Evolutionary conservation across 106 monocot genomes (phyloP).

Genomic region (Dendrobium officinale): DNA sequence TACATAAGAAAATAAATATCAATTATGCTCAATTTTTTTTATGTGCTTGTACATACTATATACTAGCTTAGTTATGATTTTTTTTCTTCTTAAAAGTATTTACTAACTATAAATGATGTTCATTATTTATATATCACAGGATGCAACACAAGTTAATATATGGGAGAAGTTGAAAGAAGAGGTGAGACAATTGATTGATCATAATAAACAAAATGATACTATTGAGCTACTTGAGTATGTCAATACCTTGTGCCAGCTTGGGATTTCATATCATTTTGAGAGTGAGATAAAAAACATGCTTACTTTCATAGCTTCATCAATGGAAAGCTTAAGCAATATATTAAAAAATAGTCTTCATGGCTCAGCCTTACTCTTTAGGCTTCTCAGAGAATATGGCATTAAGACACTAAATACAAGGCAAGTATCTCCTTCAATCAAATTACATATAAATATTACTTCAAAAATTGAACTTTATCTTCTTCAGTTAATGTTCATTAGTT

Average conservation of each 20-base stretch:
- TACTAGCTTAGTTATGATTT: too few species aligned
- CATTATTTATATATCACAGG: not conserved
- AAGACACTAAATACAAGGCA: not conserved
- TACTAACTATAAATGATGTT: too few species aligned
- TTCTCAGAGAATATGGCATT: slow-evolving; percentile 16
- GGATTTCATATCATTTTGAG: slow-evolving; percentile 22
- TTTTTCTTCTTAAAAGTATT: too few species aligned
- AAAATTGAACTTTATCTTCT: too few species aligned
- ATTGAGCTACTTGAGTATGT: slow-evolving; percentile 10
- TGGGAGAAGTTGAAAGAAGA: slow-evolving; percentile 11
- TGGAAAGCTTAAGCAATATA: not conserved
- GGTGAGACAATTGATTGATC: slow-evolving; percentile 3
- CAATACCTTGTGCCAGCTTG: slow-evolving; percentile 17
- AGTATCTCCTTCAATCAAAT: too few species aligned
- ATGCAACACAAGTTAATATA: not conserved
- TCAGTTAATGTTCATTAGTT: too few species aligned
- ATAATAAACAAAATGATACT: not conserved
- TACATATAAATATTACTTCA: too few species aligned
- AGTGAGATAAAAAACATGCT: slow-evolving; percentile 17
- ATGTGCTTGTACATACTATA: too few species aligned
- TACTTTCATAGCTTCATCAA: not conserved
- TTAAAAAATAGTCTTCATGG: slow-evolving; percentile 4
- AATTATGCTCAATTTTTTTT: too few species aligned
- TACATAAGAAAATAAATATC: too few species aligned
- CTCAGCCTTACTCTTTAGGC: slow-evolving; percentile 19